Conservation (phyloP, 345 rosid species). For the Pistacia integerrima region DNA sequence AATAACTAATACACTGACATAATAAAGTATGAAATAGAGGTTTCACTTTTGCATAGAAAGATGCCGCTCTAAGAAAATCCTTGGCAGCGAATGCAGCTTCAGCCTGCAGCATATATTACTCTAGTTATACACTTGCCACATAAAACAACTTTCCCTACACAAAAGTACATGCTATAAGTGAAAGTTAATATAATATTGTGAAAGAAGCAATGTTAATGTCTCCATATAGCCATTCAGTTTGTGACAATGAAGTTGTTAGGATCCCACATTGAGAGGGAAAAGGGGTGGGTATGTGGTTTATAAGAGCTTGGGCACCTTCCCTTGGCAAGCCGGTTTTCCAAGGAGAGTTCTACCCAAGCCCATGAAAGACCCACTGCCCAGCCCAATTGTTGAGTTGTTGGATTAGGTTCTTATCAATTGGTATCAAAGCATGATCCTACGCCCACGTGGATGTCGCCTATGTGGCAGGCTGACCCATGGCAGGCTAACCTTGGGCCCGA, state of each 20-base stretch:
- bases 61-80: slow-evolving; percentile 93
- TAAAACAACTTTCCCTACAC: slow-evolving; percentile 19
- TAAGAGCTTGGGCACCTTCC: too few species aligned
- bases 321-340: too few species aligned
- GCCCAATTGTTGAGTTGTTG: too few species aligned
- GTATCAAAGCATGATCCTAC: too few species aligned
- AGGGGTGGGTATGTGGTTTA: too few species aligned
- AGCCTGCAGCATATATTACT: slow-evolving; percentile 67
- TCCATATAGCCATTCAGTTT: slow-evolving; percentile 14
- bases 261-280: too few species aligned
- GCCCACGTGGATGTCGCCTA: too few species aligned
- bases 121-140: slow-evolving; percentile 26
- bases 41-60: slow-evolving; percentile 91
- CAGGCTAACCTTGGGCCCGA: too few species aligned
- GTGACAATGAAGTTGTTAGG: background rate
- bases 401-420: too few species aligned
- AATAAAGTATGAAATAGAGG: slow-evolving; percentile 22
- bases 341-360: too few species aligned
- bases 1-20: slow-evolving; percentile 6
- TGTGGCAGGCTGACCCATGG: too few species aligned
- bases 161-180: slow-evolving; percentile 2
- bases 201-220: slow-evolving; percentile 12
- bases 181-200: background rate
- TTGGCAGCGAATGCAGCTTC: slow-evolving; percentile 82
- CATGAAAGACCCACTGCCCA: too few species aligned